A percentile compares a stretch with the other conserved stretches of the same genome.
phyloP scores from a whole-genome alignment of 805 yeast species.

The Allodekkera sacchari region DNA sequence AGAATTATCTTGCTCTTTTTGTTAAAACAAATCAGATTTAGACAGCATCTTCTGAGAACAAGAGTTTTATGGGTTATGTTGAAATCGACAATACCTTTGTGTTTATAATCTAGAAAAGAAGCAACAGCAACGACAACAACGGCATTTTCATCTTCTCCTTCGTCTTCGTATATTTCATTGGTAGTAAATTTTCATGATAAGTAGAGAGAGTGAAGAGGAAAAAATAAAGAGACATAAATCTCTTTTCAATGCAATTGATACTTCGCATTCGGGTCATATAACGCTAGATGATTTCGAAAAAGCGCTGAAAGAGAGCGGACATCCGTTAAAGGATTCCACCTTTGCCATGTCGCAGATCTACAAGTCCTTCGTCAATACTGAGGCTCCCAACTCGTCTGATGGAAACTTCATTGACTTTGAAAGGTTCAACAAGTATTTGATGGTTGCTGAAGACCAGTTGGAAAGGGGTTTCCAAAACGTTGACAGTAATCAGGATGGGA shows the following conservation, averaged over 20 bases:
- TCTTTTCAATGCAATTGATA: slow-evolving; percentile 38
- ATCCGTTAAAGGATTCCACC: slow-evolving; percentile 56
- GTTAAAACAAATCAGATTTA: too few species aligned
- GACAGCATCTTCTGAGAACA: too few species aligned
- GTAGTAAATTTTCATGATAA: background rate
- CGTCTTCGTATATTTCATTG: background rate
- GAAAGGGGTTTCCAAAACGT: slow-evolving; percentile 56
- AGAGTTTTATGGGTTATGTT: too few species aligned
- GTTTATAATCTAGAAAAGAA: too few species aligned
- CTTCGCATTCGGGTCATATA: slow-evolving; percentile 37
- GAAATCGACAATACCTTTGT: too few species aligned
- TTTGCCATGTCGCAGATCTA: slow-evolving; percentile 53
- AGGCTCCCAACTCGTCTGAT: slow-evolving; percentile 34
- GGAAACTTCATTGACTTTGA: slow-evolving; percentile 40
- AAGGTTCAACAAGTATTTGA: slow-evolving; percentile 59
- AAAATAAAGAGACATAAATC: slow-evolving; percentile 26
- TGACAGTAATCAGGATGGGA: slow-evolving; percentile 70
- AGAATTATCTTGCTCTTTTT: too few species aligned
- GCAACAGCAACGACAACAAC: background rate
- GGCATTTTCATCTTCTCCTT: background rate
- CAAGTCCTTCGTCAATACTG: slow-evolving; percentile 32
- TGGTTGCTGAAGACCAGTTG: slow-evolving; percentile 64
- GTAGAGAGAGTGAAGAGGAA: slow-evolving; percentile 5
- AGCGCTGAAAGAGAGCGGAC: slow-evolving; percentile 40
- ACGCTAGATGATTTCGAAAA: slow-evolving; percentile 38